A percentile compares a stretch with the other conserved stretches of the same genome.
These are phyloP conservation scores for Vachellia collinsii DNA, from an alignment of 306 rosid genomes.

Conservation along the genomic window DNA sequence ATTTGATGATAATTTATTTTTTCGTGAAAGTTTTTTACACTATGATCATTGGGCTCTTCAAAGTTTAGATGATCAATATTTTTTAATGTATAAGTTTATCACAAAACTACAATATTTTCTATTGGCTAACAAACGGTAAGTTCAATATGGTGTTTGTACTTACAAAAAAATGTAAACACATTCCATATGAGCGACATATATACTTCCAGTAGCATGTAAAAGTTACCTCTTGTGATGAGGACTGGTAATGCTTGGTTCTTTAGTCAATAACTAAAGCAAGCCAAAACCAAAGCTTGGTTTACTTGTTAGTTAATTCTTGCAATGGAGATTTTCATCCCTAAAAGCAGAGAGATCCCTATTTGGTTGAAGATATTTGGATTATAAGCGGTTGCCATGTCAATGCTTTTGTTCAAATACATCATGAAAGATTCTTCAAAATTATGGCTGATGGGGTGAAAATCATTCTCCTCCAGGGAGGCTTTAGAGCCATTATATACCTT, in stretches of 20 bases:
- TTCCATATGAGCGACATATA: background rate
- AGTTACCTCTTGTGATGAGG: background rate
- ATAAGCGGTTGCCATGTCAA: background rate
- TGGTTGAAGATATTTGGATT: background rate
- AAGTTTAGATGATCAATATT: background rate
- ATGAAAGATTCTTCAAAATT: constrained; percentile 26
- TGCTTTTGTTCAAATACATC: background rate
- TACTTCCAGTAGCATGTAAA: background rate
- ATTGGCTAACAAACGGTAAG: background rate
- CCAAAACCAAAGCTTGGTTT: background rate
- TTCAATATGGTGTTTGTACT: background rate
- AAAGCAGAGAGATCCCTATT: too few species aligned
- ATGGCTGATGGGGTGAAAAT: constrained; percentile 33
- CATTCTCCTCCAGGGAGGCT: constrained; percentile 32
- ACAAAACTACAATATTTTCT: background rate
- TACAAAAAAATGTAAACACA: background rate
- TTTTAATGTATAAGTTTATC: background rate
- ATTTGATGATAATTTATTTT: background rate
- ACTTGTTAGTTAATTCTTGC: background rate
- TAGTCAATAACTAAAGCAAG: background rate
- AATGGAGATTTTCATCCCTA: background rate
- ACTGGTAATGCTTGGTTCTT: background rate
- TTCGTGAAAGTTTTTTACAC: background rate
- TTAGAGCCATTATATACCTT: constrained; percentile 32
- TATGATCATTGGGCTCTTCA: background rate